phyloP scores from a whole-genome alignment of 2,329 filamentous ascomycete genomes.

The Trichoderma hamatum region DNA sequence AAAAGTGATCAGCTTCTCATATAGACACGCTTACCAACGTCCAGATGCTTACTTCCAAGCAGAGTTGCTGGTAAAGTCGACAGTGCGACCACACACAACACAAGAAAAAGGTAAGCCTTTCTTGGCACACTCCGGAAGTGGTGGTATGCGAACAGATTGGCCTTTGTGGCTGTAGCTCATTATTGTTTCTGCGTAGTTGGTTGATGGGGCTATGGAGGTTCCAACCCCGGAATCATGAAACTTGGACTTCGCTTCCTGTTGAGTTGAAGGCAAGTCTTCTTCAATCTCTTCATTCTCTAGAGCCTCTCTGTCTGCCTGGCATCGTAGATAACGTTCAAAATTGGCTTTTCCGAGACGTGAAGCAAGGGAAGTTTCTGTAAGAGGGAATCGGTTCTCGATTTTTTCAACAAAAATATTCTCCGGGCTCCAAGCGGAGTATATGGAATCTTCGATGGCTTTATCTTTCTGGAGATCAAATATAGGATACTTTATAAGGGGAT shows the following conservation, averaged over 20 bases:
- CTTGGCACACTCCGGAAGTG: not conserved
- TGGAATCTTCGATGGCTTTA: not conserved
- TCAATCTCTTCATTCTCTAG: not conserved
- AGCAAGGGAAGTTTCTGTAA: not conserved
- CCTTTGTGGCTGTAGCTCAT: not conserved
- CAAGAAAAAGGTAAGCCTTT: not conserved
- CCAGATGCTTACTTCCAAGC: not conserved
- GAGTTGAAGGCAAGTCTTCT: accelerated
- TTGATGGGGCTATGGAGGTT: not conserved
- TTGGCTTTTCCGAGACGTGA: not conserved
- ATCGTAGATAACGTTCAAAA: not conserved
- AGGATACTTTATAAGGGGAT: not conserved
- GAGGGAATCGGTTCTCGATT: not conserved
- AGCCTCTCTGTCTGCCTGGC: not conserved
- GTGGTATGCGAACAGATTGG: not conserved
- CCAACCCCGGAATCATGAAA: not conserved
- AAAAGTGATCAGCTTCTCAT: not conserved
- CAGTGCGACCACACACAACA: not conserved
- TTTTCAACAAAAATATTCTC: not conserved
- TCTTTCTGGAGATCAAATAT: not conserved
- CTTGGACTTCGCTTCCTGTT: not conserved
- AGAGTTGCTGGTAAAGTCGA: not conserved
- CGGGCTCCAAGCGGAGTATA: not conserved
- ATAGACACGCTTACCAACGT: accelerated
- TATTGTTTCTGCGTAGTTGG: not conserved